phyloP scores from a whole-genome alignment of 768 basidiomycete species.

The Suillus occidentalis region DNA sequence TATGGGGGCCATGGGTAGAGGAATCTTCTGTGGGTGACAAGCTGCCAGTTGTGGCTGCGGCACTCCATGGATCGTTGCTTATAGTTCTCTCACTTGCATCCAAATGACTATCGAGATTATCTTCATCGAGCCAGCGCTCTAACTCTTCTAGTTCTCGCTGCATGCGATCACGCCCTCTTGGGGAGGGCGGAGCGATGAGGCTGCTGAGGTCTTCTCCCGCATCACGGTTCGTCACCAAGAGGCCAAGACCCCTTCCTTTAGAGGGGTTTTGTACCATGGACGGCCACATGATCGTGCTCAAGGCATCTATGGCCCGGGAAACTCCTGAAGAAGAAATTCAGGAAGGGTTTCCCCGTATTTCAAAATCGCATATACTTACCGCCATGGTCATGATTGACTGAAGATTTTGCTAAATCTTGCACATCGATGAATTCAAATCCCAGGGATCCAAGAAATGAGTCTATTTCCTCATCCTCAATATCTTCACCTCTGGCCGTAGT shows the following conservation, averaged over 20 bases:
- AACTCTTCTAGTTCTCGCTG: slow-evolving; percentile 58
- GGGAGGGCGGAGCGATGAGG: slow-evolving; percentile 3
- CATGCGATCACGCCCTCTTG: slow-evolving; percentile 35
- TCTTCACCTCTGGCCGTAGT: slow-evolving; percentile 38
- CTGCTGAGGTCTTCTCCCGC: slow-evolving; percentile 6
- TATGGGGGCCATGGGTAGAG: slow-evolving; percentile 32
- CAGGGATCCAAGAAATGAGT: slow-evolving; percentile 63
- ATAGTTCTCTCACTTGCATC: slow-evolving; percentile 18
- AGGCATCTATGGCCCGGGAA: slow-evolving; percentile 71
- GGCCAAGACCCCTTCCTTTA: background rate
- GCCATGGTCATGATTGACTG: slow-evolving; percentile 11
- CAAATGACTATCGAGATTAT: slow-evolving; percentile 21
- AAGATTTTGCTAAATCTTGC: slow-evolving; percentile 9
- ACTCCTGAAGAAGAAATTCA: slow-evolving; percentile 39
- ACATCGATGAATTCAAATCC: slow-evolving; percentile 79
- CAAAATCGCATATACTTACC: slow-evolving; percentile 14
- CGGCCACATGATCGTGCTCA: slow-evolving; percentile 90
- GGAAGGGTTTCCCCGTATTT: background rate
- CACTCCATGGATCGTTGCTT: slow-evolving; percentile 41
- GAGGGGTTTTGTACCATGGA: slow-evolving; percentile 53
- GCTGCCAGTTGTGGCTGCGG: slow-evolving; percentile 31
- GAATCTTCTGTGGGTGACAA: slow-evolving; percentile 23
- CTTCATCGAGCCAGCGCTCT: slow-evolving; percentile 61
- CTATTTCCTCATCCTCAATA: slow-evolving; percentile 48
- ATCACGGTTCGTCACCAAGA: background rate